Percentiles rank a stretch among this genome's conserved stretches.
Conservation (phyloP, 2,329 filamentous ascomycete species). For the Epichloe bromicola region DNA sequence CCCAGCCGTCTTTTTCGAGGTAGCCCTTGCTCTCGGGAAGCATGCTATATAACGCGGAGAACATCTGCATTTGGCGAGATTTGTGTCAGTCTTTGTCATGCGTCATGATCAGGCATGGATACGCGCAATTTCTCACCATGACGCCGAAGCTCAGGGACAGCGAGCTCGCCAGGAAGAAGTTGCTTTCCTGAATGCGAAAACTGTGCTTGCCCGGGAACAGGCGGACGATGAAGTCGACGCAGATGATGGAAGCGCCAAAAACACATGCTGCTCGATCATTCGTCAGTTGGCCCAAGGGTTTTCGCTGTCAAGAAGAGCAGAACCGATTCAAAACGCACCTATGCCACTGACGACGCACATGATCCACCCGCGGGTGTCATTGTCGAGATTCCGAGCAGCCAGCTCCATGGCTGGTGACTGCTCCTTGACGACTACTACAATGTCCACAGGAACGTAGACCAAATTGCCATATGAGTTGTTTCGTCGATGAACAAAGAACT, state of each 20-base stretch:
- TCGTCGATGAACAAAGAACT: not conserved
- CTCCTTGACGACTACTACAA: not conserved
- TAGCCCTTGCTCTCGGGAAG: constrained; percentile 75
- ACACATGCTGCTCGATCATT: constrained; percentile 40
- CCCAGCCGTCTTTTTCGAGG: constrained; percentile 54
- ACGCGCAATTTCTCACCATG: constrained; percentile 49
- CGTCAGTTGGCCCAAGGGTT: constrained; percentile 7
- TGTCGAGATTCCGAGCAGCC: constrained; percentile 36
- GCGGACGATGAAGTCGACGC: constrained; percentile 65
- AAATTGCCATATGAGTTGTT: not conserved
- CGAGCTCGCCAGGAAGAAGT: constrained; percentile 73
- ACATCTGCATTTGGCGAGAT: constrained; percentile 46
- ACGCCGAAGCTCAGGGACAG: constrained; percentile 90
- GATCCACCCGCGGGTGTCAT: constrained; percentile 88
- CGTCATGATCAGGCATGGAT: not conserved
- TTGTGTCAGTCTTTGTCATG: not conserved
- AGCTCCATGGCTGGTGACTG: constrained; percentile 23
- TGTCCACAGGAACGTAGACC: not conserved
- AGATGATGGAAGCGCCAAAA: constrained; percentile 73
- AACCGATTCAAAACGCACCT: constrained; percentile 32
- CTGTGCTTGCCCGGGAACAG: constrained; percentile 58
- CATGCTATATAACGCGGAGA: constrained; percentile 88
- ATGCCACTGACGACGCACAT: constrained; percentile 74
- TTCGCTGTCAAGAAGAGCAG: not conserved
- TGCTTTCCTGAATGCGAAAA: constrained; percentile 84